Base-by-base conservation (phyloP, 495 filamentous ascomycete species). In the Echria macrotheca region DNA sequence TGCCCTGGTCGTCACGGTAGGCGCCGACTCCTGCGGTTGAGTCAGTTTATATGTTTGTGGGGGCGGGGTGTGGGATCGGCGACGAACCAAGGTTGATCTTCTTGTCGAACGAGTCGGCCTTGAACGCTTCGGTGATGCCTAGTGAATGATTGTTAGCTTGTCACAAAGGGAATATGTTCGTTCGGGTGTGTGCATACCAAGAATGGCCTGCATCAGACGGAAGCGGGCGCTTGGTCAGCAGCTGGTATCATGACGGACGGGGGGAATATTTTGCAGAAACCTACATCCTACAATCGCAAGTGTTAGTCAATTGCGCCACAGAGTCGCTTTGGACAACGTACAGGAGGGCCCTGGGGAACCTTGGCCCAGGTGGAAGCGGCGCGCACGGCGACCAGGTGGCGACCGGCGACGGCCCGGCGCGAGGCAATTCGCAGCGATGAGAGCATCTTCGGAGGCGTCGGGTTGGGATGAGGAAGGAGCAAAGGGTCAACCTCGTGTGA, bases 61-160 rank as follows among this genome's bases (percentile, higher is more conserved):
- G 22, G 41, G 19, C 25, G 14, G 4, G 35, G 36, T 49, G 39
- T 18, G n/a, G 17, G 21, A 40, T 22, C n/a, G 37, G 23, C 23
- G 38, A 54, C 55, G 57, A 49, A 83, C 89, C 91, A 46, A 98
- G 78, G 74, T 96, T 97, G 77, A 97, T 96, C 82, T 98, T 98
- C 71, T 91, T 78, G 45, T 82, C 71, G 70, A 93, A 89, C 54
- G 70, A 77, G 64, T 98, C 91, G 63, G 91, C 89, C 79, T 97
- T 98, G 86, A 93, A 98, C 42, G 93, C 93, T 74, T 98, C 93
- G 44, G 93, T 97, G 74, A 98, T 94, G 74, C 91, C 91, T 79
- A 54, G 24, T 56, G 41, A 31, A 11, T 25, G 9, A 49, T 31
- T 37, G 54, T 47, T 21, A 55, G 55, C 37, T n/a, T n/a, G n/a